These are phyloP conservation scores for Solanum hybrid DNA, from an alignment of 305 asterid genomes.

Conservation along the genomic window DNA sequence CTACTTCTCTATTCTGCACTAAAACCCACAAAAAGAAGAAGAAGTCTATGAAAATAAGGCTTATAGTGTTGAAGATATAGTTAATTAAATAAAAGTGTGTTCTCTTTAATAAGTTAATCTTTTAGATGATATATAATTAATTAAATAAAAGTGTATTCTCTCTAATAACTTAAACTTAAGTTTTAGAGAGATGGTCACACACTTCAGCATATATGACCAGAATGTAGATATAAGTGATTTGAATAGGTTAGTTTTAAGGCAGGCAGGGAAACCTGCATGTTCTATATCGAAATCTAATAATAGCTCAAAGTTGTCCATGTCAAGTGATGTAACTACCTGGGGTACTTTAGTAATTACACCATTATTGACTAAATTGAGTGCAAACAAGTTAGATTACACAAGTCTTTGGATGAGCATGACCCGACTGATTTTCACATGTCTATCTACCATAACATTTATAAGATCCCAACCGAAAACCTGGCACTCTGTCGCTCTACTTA, in stretches of 20 bases:
- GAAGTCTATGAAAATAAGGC: not conserved
- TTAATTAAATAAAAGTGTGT: not conserved
- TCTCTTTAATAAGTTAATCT: not conserved
- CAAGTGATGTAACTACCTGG: constrained; percentile 19
- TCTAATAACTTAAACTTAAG: not conserved
- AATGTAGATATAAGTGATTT: constrained; percentile 22
- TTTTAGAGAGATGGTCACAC: not conserved
- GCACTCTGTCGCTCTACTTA: not conserved
- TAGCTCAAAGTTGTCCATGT: constrained; percentile 34
- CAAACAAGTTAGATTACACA: constrained; percentile 20
- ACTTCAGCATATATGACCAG: not conserved
- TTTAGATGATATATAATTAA: not conserved
- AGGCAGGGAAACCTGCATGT: constrained; percentile 32
- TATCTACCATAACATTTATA: constrained; percentile 17
- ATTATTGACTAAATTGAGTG: constrained; percentile 7
- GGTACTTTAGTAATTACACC: constrained; percentile 25
- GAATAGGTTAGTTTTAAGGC: not conserved
- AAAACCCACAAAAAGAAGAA: not conserved
- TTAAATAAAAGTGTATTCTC: not conserved
- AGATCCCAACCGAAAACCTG: not conserved
- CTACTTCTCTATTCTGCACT: not conserved
- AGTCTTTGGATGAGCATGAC: constrained; percentile 20
- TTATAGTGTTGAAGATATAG: not conserved
- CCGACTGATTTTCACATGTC: constrained; percentile 18
- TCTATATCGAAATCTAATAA: constrained; percentile 28